Evolutionary conservation across 441 rosid genomes (phyloP).

Genomic region (Arabidopsis hybrid): DNA sequence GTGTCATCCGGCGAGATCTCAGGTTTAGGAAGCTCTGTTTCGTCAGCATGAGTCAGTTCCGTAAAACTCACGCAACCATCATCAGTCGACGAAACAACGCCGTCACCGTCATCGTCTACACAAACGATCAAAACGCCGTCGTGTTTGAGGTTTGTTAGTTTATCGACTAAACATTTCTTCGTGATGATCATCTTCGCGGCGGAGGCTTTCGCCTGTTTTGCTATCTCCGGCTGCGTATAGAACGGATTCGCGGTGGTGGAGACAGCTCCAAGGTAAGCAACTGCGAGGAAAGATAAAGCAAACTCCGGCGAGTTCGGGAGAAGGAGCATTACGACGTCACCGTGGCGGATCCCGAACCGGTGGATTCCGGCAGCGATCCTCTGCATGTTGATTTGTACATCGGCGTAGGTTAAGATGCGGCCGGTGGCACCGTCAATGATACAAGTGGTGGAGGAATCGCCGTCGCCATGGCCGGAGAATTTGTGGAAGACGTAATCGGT

Average conservation of each 20-base stretch:
- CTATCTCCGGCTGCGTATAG: conserved; percentile 52
- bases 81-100: conserved; percentile 19
- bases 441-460: conserved; percentile 30
- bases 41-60: conserved; percentile 43
- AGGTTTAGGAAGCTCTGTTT: conserved; percentile 39
- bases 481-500: conserved; percentile 52
- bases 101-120: conserved; percentile 25
- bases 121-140: conserved; percentile 44
- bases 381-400: conserved; percentile 44
- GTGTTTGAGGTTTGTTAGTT: conserved; percentile 25
- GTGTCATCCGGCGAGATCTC: conserved; percentile 53
- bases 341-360: conserved; percentile 48
- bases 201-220: conserved; percentile 54
- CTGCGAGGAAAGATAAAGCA: conserved; percentile 53
- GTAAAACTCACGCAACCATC: conserved; percentile 54
- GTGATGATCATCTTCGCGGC: conserved; percentile 51
- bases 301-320: conserved; percentile 57
- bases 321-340: conserved; percentile 51
- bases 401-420: conserved; percentile 44
- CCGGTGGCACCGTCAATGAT: conserved; percentile 60
- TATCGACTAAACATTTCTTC: conserved; percentile 44
- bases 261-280: conserved; percentile 49
- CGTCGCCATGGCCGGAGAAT: conserved; percentile 35
- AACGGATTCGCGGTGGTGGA: conserved; percentile 60
- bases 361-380: conserved; percentile 50